These are phyloP conservation scores for Mortierella sp. DNA, from an alignment of 371 early-diverging fungal genomes.

Conservation along the genomic window DNA sequence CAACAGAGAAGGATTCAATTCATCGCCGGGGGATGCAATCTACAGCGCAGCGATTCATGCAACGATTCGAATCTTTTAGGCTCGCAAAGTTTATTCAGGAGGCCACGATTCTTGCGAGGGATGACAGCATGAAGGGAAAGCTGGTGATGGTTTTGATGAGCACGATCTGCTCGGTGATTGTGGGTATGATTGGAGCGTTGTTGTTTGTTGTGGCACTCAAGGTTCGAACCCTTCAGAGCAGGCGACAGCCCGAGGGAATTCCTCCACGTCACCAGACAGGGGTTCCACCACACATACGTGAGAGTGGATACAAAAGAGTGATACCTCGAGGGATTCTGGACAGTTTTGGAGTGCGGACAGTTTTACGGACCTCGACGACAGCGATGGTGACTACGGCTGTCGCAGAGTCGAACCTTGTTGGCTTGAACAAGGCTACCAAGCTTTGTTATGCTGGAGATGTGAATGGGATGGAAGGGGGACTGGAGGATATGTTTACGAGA, in stretches of 20 bases:
- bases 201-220: constrained; percentile 52
- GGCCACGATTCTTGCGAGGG: constrained; percentile 12
- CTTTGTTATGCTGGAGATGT: constrained; percentile 31
- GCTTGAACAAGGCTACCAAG: neutral
- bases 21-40: neutral
- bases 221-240: constrained; percentile 33
- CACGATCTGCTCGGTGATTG: constrained; percentile 34
- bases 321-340: constrained; percentile 29
- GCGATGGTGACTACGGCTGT: neutral
- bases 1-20: neutral
- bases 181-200: constrained; percentile 47
- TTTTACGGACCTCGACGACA: constrained; percentile 6
- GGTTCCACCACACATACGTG: constrained; percentile 3
- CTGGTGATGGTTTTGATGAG: constrained; percentile 50
- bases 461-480: constrained; percentile 51
- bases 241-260: constrained; percentile 12
- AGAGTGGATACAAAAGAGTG: constrained; percentile 21
- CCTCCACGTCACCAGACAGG: neutral
- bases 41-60: constrained; percentile 12
- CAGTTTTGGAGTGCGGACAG: constrained; percentile 35
- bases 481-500: constrained; percentile 23
- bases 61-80: constrained; percentile 13
- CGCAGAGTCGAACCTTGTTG: neutral
- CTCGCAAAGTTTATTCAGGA: constrained; percentile 16
- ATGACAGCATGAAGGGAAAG: constrained; percentile 26